Base-by-base conservation (phyloP, 192 early-diverging fungal species). In the Rhizoclosmatium sp. region DNA sequence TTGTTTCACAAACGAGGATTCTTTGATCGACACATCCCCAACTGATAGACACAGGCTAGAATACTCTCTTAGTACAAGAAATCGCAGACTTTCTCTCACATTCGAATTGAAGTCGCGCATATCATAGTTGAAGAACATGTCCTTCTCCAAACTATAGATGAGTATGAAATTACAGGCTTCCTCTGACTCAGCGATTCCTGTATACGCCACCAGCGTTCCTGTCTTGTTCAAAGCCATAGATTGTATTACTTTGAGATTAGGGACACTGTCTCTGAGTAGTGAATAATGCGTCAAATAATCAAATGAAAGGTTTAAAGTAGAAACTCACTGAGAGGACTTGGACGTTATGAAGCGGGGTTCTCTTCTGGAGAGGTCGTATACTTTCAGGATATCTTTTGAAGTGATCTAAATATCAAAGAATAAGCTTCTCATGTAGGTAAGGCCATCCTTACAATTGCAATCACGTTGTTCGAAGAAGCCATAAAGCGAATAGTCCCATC, bases 1-100 rank as follows among this genome's bases (percentile, higher is more conserved):
- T 64, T n/a, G 80, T 76, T 66, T 86, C 83, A 47, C 79, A 82
- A 31, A 86, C 71, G 2, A 86, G 74, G 19, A 86, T 81, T n/a
- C 81, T 49, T 21, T 84, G 81, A 68, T 86, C 85, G 21, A 74
- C 58, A 51, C 60, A 80, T 46, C 85, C 85, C 83, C 82, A 86
- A 58, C 40, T 80, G n/a, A 79, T 71, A 19, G 16, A 16, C 19
- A 48, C n/a, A 67, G 73, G 79, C 79, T 80, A 54, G 51, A 54
- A 54, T 12, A 54, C 5, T 54, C 12, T 66, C 0, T 71, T 44
- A 58, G 44, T 49, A 62, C 74, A 80, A 75, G 67, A 54, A 40
- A 58, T 69, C 40, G 21, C 42, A 70, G 42, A 62, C 14, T 2
- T 14, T 46, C 3, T 40, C 75, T 73, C 41, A 83, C 82, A 47